Base-by-base conservation (phyloP, 2,329 filamentous ascomycete genomes). In the Eutypella sp. region DNA sequence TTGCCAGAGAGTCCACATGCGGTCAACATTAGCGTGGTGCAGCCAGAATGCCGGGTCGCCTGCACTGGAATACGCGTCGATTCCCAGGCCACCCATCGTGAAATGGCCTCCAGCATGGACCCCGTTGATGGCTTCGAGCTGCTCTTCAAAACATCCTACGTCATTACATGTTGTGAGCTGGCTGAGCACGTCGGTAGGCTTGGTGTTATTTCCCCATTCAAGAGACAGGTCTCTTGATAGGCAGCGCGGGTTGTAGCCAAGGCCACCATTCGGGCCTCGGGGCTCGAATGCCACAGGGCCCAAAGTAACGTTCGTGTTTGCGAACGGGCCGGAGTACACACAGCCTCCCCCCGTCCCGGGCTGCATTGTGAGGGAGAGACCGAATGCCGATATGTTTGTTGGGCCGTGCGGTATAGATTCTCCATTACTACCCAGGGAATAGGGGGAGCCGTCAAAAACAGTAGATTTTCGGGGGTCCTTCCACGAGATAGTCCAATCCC, bases 311-410 rank as follows among this genome's bases (percentile, higher is more conserved):
- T 46, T 45, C 50, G 62, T 56, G 38, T 61, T 55, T 33, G 53
- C 55, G 2, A 75, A 62, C 1, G 74, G 74, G 0, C 72, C 72
- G 4, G 59, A 64, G 11, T 57, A 58, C 0, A 78, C 59, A 54
- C 75, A 78, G 11, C 74, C 75, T 40, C 75, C 75, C 19, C 75
- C 75, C 2, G 61, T 63, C 11, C 71, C 74, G 0, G 71, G 63
- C 1, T 71, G 69, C 5, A 71, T n/a, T n/a, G n/a, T n/a, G n/a
- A n/a, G n/a, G n/a, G n/a, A n/a, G n/a, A n/a, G n/a, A n/a, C n/a
- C n/a, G n/a, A n/a, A n/a, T n/a, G n/a, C n/a, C n/a, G n/a, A n/a
- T n/a, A n/a, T n/a, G n/a, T n/a, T n/a, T n/a, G n/a, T n/a, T n/a
- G n/a, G n/a, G n/a, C n/a, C n/a, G n/a, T n/a, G n/a, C n/a, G n/a